Base-by-base conservation (phyloP, 2,329 filamentous ascomycete genomes). In the Fusarium caatingaense region DNA sequence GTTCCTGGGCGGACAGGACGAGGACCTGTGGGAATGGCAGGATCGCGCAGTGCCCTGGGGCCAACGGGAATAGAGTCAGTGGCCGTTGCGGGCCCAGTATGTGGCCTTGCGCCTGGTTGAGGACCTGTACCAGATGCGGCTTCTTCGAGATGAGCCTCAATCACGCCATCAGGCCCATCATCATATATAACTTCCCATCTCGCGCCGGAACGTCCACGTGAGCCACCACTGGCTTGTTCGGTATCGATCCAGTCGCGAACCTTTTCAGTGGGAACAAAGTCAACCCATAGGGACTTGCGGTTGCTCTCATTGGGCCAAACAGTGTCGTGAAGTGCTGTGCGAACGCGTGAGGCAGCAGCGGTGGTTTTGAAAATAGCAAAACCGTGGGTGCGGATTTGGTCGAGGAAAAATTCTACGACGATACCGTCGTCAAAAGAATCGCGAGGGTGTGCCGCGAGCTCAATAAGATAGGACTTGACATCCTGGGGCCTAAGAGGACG, bases 241-340 rank as follows among this genome's bases (percentile, higher is more conserved):
- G 81, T 85, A 10, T 88, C 85, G 62, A 97, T 91, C 93, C 94
- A 98, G 25, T 87, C 86, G 16, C 83, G 78, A 6, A 97, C 86
- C 68, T 89, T 88, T 27, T 93, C 89, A 20, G 91, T 87, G 0
- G 95, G 95, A 21, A 98, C 86, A 78, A 96, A 98, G 78, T 99
- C 96, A 6, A 93, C 93, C 88, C 91, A 97, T 2, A 98, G 85
- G 1, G 90, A 86, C 78, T 96, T 97, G 32, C 96, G 88, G 71
- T 91, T 92, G 62, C 91, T 89, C 80, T 98, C 95, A 62, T 94
- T 89, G 1, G 95, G 95, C 93, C 94, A 98, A 37, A 94, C 87
- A 23, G 87, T 87, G 61, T 89, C 88, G 79, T 99, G 95, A 4
- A 98, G 83, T 4, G 87, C 87, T 12, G 88, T 86, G 50, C 95